phyloP scores from a whole-genome alignment of 352 stramenopile genomes.

The Aphanomyces stellatus region DNA sequence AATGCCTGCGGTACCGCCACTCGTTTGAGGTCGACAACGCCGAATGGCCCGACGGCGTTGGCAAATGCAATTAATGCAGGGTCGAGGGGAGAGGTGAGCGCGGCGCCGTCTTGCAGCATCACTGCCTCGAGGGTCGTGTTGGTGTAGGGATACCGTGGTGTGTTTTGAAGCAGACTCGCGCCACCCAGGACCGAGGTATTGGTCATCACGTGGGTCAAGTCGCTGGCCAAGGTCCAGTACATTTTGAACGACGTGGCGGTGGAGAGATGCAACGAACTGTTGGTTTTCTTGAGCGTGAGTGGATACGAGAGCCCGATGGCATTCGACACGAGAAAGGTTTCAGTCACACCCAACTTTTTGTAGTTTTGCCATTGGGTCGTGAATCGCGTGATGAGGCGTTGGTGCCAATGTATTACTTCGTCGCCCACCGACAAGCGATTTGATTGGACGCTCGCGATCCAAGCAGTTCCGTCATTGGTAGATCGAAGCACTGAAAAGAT shows the following conservation, averaged over 20 bases:
- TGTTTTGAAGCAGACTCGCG: background rate
- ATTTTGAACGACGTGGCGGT: conserved; percentile 13
- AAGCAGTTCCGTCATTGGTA: background rate
- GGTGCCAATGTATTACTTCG: conserved; percentile 1
- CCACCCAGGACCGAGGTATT: background rate
- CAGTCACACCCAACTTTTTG: conserved; percentile 8
- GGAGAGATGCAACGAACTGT: background rate
- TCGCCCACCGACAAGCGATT: background rate
- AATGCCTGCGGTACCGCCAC: background rate
- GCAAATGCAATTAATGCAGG: no score
- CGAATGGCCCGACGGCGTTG: conserved; percentile 6
- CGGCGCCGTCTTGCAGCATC: no score
- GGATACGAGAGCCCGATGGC: conserved; percentile 7
- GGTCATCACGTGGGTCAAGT: background rate
- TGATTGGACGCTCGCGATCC: background rate
- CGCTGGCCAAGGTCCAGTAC: background rate
- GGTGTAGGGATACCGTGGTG: no score
- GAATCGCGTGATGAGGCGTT: background rate
- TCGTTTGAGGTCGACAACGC: background rate
- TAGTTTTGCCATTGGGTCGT: conserved; percentile 14
- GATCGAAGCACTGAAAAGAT: background rate
- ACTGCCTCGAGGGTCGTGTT: no score
- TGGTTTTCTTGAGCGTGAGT: conserved; percentile 7
- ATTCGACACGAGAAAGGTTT: background rate
- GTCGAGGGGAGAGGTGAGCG: no score